Evolutionary conservation across 768 basidiomycete species (phyloP), one percentile per base, ranked within the genome.

Genomic region (Russula olivacea): DNA sequence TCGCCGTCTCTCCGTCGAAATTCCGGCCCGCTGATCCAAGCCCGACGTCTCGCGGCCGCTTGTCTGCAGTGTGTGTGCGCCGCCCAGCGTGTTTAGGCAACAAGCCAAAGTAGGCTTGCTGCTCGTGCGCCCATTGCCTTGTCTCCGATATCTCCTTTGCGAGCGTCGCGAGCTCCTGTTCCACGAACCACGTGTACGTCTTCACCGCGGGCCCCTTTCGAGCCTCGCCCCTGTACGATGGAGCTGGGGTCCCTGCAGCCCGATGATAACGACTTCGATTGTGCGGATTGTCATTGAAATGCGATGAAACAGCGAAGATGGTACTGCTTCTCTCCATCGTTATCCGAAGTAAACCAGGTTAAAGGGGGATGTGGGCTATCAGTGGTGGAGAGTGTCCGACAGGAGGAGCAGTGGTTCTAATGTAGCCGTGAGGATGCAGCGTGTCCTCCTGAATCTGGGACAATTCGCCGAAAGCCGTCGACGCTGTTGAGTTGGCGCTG

Each of bases 81-180:
- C 36, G 40, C 34, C 58, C 36, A 41, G 19, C 52, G n/a, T 19
- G 40, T 48, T 48, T 48, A 25, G 47, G 47, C 23, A 48, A 48
- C 47, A 49, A 49, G 25, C 59, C 65, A 55, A 66, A 57, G 51
- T 68, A 50, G 55, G 45, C 71, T 72, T 83, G 85, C 68, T 85
- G 83, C 67, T 84, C 79, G 52, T 78, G 72, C 54, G 88, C 82
- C 88, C 89, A 89, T 58, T 81, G 78, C 58, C 86, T 82, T 36
- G 83, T 84, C 68, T 79, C 82, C 69, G 76, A 76, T 65, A 75
- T 78, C 64, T 77, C 75, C 61, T 75, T 77, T 50, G 75, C 76
- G 59, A 76, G 74, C 50, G 75, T 75, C 61, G 75, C 71, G 48
- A 75, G 73, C 66, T 82, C 81, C 71, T 86, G 83, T 62, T 85